These are phyloP conservation scores for Penicillium pulvis DNA, from an alignment of 495 filamentous ascomycete species.

Conservation along the genomic window DNA sequence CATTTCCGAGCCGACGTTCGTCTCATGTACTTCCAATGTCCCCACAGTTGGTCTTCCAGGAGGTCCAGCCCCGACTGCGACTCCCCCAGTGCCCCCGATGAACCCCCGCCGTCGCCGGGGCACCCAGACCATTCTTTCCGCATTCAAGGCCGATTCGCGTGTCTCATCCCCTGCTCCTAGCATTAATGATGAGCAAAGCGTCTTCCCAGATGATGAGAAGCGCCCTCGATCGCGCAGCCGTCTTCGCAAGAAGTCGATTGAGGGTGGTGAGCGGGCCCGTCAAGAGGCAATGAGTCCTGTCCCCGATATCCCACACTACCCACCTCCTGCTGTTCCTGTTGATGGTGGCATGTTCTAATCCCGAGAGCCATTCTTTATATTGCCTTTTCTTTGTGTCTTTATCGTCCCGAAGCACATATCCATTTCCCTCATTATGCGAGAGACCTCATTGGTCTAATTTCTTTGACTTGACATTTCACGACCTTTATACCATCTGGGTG, in stretches of 20 bases:
- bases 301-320: conserved; percentile 41
- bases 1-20: conserved; percentile 82
- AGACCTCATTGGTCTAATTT: conserved; percentile 18
- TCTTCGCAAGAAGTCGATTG: conserved; percentile 56
- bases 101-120: conserved; percentile 68
- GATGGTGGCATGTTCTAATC: conserved; percentile 51
- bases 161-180: conserved; percentile 29
- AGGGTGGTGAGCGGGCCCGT: conserved; percentile 42
- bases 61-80: conserved; percentile 39
- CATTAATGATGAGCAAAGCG: conserved; percentile 46
- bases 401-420: conserved; percentile 5
- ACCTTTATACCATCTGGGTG: conserved; percentile 32
- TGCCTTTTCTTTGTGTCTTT: conserved; percentile 11
- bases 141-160: conserved; percentile 43
- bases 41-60: conserved; percentile 63
- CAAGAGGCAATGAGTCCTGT: conserved; percentile 42
- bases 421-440: background rate
- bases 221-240: conserved; percentile 45
- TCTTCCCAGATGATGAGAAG: conserved; percentile 56
- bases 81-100: conserved; percentile 67
- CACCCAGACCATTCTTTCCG: conserved; percentile 55
- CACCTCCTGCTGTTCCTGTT: conserved; percentile 39
- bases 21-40: conserved; percentile 76
- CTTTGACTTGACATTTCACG: conserved; percentile 28
- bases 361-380: background rate